Conservation (phyloP, 192 early-diverging fungal species). For the Backusella australiensis region DNA sequence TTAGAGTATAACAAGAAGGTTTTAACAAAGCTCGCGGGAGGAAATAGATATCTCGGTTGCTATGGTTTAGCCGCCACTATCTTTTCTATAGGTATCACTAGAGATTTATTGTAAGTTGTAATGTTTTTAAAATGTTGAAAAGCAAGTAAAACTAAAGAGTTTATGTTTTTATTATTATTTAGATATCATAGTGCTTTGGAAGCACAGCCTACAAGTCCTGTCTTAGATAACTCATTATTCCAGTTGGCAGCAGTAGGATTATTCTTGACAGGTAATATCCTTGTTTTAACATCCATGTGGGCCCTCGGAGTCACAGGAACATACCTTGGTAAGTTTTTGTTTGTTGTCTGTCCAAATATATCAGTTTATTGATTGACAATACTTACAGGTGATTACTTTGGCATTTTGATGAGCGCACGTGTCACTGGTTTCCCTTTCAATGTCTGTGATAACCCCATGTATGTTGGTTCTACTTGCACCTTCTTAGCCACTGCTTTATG, state of each 20-base stretch:
- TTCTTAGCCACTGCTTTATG: conserved; percentile 84
- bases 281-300: conserved; percentile 85
- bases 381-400: conserved; percentile 85
- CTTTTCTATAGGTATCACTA: conserved; percentile 76
- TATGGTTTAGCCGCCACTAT: conserved; percentile 80
- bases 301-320: conserved; percentile 87
- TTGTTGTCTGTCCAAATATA: not conserved
- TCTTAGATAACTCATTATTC: conserved; percentile 46
- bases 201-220: conserved; percentile 58
- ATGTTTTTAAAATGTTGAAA: not conserved
- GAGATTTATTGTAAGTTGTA: conserved; percentile 67
- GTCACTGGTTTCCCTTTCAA: conserved; percentile 93
- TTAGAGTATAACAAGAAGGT: conserved; percentile 75
- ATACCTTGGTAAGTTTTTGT: conserved; percentile 65
- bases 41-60: conserved; percentile 70
- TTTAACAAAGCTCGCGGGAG: conserved; percentile 67
- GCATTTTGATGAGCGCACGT: conserved; percentile 83
- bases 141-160: not conserved
- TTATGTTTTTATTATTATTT: not conserved
- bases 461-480: conserved; percentile 83
- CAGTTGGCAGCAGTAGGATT: conserved; percentile 47
- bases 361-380: not conserved
- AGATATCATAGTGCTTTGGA: conserved; percentile 71
- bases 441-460: conserved; percentile 93
- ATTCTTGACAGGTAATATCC: conserved; percentile 62